These are phyloP conservation scores for Microdochium paspali DNA, from an alignment of 2,329 filamentous ascomycete genomes.

Conservation along the genomic window DNA sequence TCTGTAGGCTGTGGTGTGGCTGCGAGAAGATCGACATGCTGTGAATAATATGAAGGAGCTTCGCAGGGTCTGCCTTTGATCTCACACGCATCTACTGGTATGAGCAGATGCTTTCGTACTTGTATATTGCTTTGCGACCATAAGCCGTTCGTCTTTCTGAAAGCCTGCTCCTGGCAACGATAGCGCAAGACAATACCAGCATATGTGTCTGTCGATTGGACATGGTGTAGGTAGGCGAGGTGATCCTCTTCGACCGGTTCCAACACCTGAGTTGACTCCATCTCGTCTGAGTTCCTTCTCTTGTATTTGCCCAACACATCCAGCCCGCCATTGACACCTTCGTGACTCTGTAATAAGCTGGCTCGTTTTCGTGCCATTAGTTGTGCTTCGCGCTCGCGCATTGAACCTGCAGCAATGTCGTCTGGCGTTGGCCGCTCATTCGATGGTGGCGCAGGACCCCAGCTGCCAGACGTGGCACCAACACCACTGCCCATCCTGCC, in stretches of 20 bases:
- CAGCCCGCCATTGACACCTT: slow-evolving; percentile 48
- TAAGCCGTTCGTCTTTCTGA: slow-evolving; percentile 82
- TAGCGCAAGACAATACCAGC: slow-evolving; percentile 87
- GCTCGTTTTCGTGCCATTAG: slow-evolving; percentile 47
- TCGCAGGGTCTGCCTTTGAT: slow-evolving; percentile 65
- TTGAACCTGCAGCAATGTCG: slow-evolving; percentile 45
- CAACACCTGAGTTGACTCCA: slow-evolving; percentile 21
- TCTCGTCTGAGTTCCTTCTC: slow-evolving; percentile 59
- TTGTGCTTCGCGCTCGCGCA: slow-evolving; percentile 41
- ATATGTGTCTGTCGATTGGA: slow-evolving; percentile 75
- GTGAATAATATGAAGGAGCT: slow-evolving; percentile 32
- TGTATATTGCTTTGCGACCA: slow-evolving; percentile 94
- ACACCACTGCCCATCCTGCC: slow-evolving; percentile 8
- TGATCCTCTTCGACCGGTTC: slow-evolving; percentile 62
- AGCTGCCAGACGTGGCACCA: slow-evolving; percentile 20
- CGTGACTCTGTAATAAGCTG: slow-evolving; percentile 51
- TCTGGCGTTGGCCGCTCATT: slow-evolving; percentile 26
- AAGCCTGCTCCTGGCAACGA: slow-evolving; percentile 71
- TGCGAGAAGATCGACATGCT: slow-evolving; percentile 40
- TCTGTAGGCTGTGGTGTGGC: slow-evolving; percentile 29
- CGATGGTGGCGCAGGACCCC: slow-evolving; percentile 41
- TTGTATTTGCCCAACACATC: slow-evolving; percentile 50
- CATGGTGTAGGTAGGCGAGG: slow-evolving; percentile 83
- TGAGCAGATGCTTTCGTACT: slow-evolving; percentile 65
- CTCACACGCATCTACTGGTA: slow-evolving; percentile 85